A percentile compares a stretch with the other conserved stretches of the same genome.
Conservation (phyloP, 805 yeast species). For the Sugiyamaella qingdaonensis region DNA sequence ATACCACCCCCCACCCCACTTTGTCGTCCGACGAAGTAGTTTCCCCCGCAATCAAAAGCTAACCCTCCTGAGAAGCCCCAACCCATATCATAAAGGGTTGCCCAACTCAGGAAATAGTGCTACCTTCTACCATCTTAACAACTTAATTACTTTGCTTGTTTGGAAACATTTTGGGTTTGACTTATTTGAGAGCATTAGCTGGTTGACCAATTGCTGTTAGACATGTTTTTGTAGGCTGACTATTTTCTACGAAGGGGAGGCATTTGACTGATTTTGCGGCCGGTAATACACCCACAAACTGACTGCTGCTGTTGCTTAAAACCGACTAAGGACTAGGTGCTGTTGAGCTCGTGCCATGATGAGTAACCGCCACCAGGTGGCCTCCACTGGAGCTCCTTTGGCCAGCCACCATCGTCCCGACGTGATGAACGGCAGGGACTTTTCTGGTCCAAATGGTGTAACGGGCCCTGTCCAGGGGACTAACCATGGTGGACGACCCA, state of each 20-base stretch:
- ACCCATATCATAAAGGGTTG: slow-evolving; percentile 4
- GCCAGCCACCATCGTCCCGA: no score
- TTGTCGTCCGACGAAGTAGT: no score
- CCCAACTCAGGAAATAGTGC: not conserved
- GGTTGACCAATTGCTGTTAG: not conserved
- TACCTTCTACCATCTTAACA: not conserved
- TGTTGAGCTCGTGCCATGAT: not conserved
- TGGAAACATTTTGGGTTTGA: not conserved
- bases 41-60: not conserved
- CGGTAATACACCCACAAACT: no score
- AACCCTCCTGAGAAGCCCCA: slow-evolving; percentile 2
- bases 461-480: no score
- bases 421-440: no score
- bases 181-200: not conserved
- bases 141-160: not conserved
- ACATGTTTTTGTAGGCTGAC: not conserved
- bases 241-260: not conserved
- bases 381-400: not conserved
- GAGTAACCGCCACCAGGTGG: not conserved
- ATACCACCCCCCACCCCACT: no score
- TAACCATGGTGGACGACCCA: no score
- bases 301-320: no score
- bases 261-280: no score
- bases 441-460: no score
- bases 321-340: no score